Percentiles rank a stretch among this genome's conserved stretches.
Evolutionary conservation across 2,329 filamentous ascomycete genomes (phyloP).

Genomic region (Rhexocercosporidium sp.): DNA sequence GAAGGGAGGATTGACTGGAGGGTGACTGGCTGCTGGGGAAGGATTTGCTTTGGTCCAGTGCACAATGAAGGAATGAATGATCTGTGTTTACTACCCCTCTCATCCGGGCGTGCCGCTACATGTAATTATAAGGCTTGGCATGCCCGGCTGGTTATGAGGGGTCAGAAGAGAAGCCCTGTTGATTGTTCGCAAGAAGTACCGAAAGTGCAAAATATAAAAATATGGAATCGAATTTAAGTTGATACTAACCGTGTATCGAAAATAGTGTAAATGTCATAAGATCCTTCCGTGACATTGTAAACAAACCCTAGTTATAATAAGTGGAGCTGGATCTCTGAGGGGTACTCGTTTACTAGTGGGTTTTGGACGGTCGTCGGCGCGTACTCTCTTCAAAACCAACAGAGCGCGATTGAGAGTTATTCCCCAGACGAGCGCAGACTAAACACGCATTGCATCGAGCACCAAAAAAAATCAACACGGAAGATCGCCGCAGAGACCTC

Average conservation of each 20-base stretch:
- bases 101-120: neutral
- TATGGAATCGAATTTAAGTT: no score
- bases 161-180: no score
- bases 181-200: neutral
- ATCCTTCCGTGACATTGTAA: neutral
- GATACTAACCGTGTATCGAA: no score
- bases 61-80: neutral
- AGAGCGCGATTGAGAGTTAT: neutral
- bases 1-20: neutral
- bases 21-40: neutral
- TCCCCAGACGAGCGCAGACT: neutral
- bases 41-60: neutral
- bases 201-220: neutral
- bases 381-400: neutral
- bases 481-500: neutral
- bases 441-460: neutral
- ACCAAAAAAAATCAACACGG: no score
- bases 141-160: neutral
- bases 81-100: neutral
- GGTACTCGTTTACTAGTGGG: neutral
- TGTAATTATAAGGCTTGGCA: neutral
- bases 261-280: no score
- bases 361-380: neutral
- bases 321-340: neutral
- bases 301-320: no score